Percentiles rank a stretch among this genome's conserved stretches.
These are phyloP conservation scores for Pythium graminicola DNA, from an alignment of 352 stramenopile genomes.

Conservation along the genomic window DNA sequence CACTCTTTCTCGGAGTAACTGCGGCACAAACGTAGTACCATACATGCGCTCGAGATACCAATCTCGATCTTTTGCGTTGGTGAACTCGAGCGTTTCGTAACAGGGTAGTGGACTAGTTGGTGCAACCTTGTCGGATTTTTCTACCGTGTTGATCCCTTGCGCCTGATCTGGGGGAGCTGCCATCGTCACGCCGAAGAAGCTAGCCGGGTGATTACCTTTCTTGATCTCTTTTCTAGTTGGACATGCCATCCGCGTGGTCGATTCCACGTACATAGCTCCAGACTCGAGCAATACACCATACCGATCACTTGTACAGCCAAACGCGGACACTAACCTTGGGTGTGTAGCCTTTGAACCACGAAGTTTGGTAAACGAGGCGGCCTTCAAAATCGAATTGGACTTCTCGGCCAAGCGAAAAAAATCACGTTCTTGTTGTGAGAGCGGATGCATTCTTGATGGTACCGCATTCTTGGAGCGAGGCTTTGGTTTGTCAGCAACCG, in stretches of 20 bases:
- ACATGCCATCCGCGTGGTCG: constrained; percentile 19
- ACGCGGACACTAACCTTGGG: constrained; percentile 12
- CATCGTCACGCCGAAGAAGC: constrained; percentile 21
- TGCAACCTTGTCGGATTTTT: background rate
- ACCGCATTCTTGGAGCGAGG: constrained; percentile 44
- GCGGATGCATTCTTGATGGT: constrained; percentile 20
- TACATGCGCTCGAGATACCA: constrained; percentile 27
- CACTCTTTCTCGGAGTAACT: constrained; percentile 16
- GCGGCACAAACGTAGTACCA: constrained; percentile 23
- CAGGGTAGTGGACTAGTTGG: constrained; percentile 1
- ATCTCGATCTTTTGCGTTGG: constrained; percentile 16
- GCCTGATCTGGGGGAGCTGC: background rate
- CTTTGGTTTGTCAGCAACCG: background rate
- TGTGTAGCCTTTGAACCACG: constrained; percentile 3
- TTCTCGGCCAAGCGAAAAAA: constrained; percentile 50
- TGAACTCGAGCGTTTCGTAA: constrained; percentile 26
- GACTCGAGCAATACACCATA: constrained; percentile 14
- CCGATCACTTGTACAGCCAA: constrained; percentile 17
- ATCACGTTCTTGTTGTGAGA: constrained; percentile 31
- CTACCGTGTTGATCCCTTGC: background rate
- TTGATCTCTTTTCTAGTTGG: constrained; percentile 22
- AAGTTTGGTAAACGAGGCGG: constrained; percentile 5
- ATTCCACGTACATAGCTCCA: constrained; percentile 9
- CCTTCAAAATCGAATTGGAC: constrained; percentile 48
- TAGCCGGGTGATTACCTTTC: constrained; percentile 5